Percentiles rank a stretch among this genome's conserved stretches.
phyloP scores from a whole-genome alignment of 2,329 filamentous ascomycete species.

The Pseudogymnoascus verrucosus region DNA sequence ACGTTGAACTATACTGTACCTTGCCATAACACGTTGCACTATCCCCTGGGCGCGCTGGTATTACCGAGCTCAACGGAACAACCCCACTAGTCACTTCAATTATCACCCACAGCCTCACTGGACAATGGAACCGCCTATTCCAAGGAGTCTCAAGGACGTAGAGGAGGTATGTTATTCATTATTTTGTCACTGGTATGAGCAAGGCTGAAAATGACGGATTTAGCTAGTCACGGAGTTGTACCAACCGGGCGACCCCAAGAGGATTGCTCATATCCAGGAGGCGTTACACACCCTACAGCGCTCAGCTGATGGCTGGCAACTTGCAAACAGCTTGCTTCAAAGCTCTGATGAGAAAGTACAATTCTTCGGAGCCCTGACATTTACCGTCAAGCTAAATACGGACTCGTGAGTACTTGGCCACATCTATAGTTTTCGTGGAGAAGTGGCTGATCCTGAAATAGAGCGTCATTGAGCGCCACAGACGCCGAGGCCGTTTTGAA shows the following conservation, averaged over 20 bases:
- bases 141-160: not conserved
- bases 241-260: slow-evolving; percentile 33
- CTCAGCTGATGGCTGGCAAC: slow-evolving; percentile 73
- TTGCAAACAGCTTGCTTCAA: slow-evolving; percentile 68
- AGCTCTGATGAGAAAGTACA: slow-evolving; percentile 66
- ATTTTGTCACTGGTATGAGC: not conserved
- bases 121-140: not conserved
- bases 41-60: not conserved
- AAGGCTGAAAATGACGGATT: not conserved
- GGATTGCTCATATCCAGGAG: slow-evolving; percentile 54
- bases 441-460: slow-evolving; percentile 11
- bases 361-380: slow-evolving; percentile 88
- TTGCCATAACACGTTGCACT: slow-evolving; percentile 1
- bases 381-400: slow-evolving; percentile 91
- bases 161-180: not conserved
- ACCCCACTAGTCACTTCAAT: not conserved
- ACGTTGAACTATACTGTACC: not conserved
- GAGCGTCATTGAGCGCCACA: slow-evolving; percentile 40
- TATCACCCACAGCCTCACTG: not conserved
- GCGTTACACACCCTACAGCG: slow-evolving; percentile 72
- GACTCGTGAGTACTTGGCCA: slow-evolving; percentile 52
- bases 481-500: slow-evolving; percentile 51
- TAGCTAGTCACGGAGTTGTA: slow-evolving; percentile 44
- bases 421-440: not conserved
- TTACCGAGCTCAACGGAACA: not conserved